Conservation (phyloP, 805 yeast species). For the Starmerella bacillaris region DNA sequence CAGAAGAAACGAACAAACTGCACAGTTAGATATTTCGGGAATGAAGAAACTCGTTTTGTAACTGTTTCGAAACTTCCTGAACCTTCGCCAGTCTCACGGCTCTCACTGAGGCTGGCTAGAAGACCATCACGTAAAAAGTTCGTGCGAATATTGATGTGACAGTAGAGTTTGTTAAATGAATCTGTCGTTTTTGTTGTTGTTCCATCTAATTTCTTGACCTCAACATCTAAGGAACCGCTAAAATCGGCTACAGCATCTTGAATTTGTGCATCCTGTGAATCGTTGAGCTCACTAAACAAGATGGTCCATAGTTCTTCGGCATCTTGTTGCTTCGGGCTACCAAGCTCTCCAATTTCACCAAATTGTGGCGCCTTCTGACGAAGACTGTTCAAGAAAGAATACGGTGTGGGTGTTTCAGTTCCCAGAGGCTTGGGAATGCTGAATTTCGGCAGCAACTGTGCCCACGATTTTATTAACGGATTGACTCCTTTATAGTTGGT, state of each 20-base stretch:
- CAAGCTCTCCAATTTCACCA: constrained; percentile 49
- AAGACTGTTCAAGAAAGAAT: constrained; percentile 34
- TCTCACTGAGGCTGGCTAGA: constrained; percentile 52
- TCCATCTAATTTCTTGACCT: constrained; percentile 34
- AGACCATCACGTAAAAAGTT: constrained; percentile 81
- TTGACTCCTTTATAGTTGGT: constrained; percentile 25
- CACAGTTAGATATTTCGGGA: constrained; percentile 76
- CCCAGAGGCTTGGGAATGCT: constrained; percentile 15
- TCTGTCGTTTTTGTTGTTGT: background rate
- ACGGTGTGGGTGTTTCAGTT: constrained; percentile 41
- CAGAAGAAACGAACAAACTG: constrained; percentile 91
- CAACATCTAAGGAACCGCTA: constrained; percentile 46
- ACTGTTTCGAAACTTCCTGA: constrained; percentile 56
- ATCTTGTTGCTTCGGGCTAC: constrained; percentile 83
- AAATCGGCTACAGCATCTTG: constrained; percentile 25
- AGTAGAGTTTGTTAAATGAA: constrained; percentile 50
- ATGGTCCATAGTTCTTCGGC: constrained; percentile 93
- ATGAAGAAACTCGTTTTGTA: constrained; percentile 38
- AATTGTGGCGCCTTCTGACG: constrained; percentile 73
- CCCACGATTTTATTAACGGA: constrained; percentile 22
- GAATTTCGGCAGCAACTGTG: constrained; percentile 21
- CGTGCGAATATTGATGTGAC: constrained; percentile 73
- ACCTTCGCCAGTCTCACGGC: constrained; percentile 43
- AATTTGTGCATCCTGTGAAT: constrained; percentile 24
- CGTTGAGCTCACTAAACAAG: constrained; percentile 35